Conservation (phyloP, 345 rosid species). For the Syzygium grande region DNA sequence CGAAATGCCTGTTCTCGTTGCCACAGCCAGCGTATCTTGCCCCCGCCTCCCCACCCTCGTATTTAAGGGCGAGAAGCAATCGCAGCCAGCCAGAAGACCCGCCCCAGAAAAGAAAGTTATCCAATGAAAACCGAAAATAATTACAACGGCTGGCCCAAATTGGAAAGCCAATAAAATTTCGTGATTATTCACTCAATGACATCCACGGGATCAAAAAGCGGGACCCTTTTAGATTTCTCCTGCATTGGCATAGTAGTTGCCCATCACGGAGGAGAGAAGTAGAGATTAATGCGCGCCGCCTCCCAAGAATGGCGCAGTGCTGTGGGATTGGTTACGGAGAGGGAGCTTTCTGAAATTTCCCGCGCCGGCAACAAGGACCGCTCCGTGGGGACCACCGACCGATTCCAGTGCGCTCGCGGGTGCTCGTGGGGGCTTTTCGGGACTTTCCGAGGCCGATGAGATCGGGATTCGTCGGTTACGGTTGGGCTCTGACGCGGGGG, state of each 20-base stretch:
- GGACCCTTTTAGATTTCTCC: background rate
- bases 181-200: too few relatives aligned
- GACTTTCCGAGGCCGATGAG: background rate
- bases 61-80: background rate
- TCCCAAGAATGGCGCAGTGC: background rate
- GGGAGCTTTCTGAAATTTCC: background rate
- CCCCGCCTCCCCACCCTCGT: background rate
- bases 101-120: background rate
- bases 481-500: background rate
- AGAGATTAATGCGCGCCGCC: background rate
- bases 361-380: background rate
- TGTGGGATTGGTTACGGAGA: background rate
- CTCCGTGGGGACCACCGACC: background rate
- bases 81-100: background rate
- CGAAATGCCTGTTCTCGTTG: slow-evolving; percentile 1
- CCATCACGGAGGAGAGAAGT: background rate
- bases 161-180: too few relatives aligned
- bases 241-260: background rate
- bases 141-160: background rate
- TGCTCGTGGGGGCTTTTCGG: background rate
- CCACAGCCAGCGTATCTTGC: background rate
- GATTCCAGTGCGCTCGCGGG: background rate
- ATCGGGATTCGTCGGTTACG: background rate
- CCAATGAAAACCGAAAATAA: background rate
- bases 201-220: background rate